Evolutionary conservation across 306 rosid genomes (phyloP).

Genomic region (Biancaea sappan): DNA sequence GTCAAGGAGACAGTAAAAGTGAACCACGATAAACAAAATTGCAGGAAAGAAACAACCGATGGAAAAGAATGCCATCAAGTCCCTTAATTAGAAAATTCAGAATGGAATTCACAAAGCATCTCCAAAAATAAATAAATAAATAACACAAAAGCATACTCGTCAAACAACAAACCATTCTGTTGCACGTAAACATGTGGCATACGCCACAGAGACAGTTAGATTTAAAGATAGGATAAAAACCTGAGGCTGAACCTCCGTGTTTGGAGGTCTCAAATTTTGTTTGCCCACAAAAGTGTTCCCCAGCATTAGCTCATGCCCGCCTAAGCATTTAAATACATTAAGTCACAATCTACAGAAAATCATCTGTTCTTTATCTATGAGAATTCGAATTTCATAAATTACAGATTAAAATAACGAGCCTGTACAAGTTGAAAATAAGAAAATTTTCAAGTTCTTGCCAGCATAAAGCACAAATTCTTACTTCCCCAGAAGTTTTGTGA

Average conservation of each 20-base stretch:
- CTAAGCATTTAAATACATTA: slow-evolving; percentile 44
- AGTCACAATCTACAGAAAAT: background rate
- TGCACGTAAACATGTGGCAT: background rate
- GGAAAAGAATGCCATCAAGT: background rate
- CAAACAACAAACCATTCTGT: background rate
- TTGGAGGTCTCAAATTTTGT: slow-evolving; percentile 64
- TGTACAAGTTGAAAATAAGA: background rate
- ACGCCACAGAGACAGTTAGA: background rate
- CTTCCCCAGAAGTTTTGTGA: slow-evolving; percentile 85
- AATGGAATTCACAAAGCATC: background rate
- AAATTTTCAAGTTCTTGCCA: background rate
- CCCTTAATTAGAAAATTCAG: background rate
- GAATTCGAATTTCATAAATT: background rate
- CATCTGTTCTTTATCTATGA: background rate
- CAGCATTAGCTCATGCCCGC: slow-evolving; percentile 75
- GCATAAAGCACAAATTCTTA: slow-evolving; percentile 38
- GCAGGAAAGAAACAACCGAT: background rate
- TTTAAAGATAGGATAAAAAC: slow-evolving; percentile 41
- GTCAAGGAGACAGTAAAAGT: background rate
- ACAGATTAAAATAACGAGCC: background rate
- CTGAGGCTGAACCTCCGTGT: slow-evolving; percentile 81
- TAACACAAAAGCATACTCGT: background rate
- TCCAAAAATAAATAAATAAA: background rate
- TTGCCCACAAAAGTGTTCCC: slow-evolving; percentile 74
- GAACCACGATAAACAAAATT: background rate